Evolutionary conservation across 768 basidiomycete species (phyloP), one percentile per base, ranked within the genome.

Genomic region (Neoboletus magnificus): DNA sequence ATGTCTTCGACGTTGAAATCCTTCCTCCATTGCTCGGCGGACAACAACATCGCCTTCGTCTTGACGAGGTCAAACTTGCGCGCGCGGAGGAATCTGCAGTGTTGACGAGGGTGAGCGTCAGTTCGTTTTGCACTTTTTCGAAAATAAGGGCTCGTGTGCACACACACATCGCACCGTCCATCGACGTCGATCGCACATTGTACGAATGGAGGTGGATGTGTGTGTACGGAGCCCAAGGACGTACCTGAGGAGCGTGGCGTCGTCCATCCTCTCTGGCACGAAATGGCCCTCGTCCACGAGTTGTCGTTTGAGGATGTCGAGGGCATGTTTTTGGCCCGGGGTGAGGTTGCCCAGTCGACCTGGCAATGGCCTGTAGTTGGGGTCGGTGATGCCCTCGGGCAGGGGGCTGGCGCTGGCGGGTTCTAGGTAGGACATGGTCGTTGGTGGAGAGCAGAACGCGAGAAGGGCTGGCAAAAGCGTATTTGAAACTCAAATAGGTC

Each of bases 11-110:
- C 86, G 33, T 83, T 84, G 68, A 89, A 92, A 1, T 90, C 85
- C 69, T 84, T 86, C 70, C 96, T 82, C 96, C 96, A 99, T 62
- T 93, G 74, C 72, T 98, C 94, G 50, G 83, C 84, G 39, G 77
- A 74, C 55, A 86, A 65, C 61, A 96, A 74, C 96, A 98, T 99
- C 62, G 74, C 73, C 76, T 93, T 96, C 11, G 93, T 81, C 69
- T 84, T 85, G 42, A 68, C 70, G 10, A 96, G 71, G 74, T 98
- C 93, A 61, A 98, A 99, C 73, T 89, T 94, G 62, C 97, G 81
- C 7, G 96, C 97, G 35, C 97, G 82, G 57, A 98, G 75, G 76
- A 96, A 99, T 66, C 94, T 92, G 58, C 4, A n/a, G 20, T 27
- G 6, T 13, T 2, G n/a, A 4, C 23, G 44, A n/a, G 27, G 2